Conservation (phyloP, 805 yeast species). For the Starmerella cellae region DNA sequence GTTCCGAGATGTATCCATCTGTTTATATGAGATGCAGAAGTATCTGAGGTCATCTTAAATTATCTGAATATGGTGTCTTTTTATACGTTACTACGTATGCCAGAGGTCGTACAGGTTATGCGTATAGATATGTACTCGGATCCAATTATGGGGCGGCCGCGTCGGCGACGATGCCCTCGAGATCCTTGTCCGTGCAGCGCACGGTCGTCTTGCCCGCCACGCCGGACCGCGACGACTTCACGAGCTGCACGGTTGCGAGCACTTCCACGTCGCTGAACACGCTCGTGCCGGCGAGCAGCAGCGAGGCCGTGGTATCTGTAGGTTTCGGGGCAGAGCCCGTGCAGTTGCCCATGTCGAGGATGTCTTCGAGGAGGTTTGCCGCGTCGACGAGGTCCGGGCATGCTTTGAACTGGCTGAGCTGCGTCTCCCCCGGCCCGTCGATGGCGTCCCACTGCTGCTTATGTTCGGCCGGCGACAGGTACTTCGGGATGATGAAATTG, state of each 20-base stretch:
- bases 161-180: constrained; percentile 39
- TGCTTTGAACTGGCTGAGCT: constrained; percentile 45
- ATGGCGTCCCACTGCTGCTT: not conserved
- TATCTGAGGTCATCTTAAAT: too few species aligned
- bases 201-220: constrained; percentile 35
- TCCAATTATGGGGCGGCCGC: too few species aligned
- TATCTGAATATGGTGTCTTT: too few species aligned
- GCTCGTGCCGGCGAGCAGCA: constrained; percentile 40
- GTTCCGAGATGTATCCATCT: too few species aligned
- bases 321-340: constrained; percentile 60
- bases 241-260: constrained; percentile 34
- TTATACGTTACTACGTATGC: too few species aligned
- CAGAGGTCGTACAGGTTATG: too few species aligned
- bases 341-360: constrained; percentile 54
- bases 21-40: too few species aligned
- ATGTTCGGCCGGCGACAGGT: constrained; percentile 41
- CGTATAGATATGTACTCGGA: too few species aligned
- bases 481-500: constrained; percentile 68
- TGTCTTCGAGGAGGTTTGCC: constrained; percentile 39
- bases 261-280: constrained; percentile 46
- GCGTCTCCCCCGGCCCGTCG: constrained; percentile 24
- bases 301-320: constrained; percentile 43
- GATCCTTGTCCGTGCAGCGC: constrained; percentile 33
- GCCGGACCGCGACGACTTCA: constrained; percentile 33
- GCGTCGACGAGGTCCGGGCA: constrained; percentile 39